Base-by-base conservation (phyloP, 176 grass and related monocot genomes). In the Melocanna baccifera region DNA sequence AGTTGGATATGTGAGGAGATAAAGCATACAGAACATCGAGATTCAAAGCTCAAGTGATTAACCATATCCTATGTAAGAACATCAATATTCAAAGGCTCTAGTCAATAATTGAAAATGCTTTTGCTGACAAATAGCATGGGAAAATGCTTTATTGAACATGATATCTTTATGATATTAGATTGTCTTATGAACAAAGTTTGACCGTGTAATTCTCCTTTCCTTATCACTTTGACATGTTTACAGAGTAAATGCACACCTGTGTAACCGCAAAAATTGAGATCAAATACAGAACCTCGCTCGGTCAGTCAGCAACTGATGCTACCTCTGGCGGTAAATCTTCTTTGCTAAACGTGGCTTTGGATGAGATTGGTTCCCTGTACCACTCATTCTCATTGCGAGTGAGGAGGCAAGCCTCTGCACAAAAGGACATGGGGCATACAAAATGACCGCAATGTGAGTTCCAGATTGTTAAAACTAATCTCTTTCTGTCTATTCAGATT, bases 301-400 rank as follows among this genome's bases (percentile, higher is more conserved):
- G 25, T 90, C 73, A 93, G 67, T 94, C 80, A 57, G 63, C 20
- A 11, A 87, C 75, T 12, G 93, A 90, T 62, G 77, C 79, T 65
- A 59, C 67, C 59, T 77, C 83, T 64, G 88, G 67, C 19, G 50
- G 50, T 37, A 74, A 73, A 39, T 92, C 91, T 37, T 96, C 91
- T 76, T 87, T 77, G 83, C 65, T 86, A 67, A 85, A 91, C 64
- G 83, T 74, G 23, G 66, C 76, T 29, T 70, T 90, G 19, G 87
- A 80, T 20, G 93, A 89, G 78, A 90, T 65, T n/a, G 90, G 97
- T 83, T 94, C 91, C 83, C 78, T 86, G 86, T 99, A 99, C 91
- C 97, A 96, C 57, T 96, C 87, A 13, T 96, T 94, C 78, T 96
- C 90, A 48, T 85, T 52, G 10, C 97, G 93, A 66, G 88, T 91